phyloP scores from a whole-genome alignment of 2,329 filamentous ascomycete genomes.

The Calonectria montana region DNA sequence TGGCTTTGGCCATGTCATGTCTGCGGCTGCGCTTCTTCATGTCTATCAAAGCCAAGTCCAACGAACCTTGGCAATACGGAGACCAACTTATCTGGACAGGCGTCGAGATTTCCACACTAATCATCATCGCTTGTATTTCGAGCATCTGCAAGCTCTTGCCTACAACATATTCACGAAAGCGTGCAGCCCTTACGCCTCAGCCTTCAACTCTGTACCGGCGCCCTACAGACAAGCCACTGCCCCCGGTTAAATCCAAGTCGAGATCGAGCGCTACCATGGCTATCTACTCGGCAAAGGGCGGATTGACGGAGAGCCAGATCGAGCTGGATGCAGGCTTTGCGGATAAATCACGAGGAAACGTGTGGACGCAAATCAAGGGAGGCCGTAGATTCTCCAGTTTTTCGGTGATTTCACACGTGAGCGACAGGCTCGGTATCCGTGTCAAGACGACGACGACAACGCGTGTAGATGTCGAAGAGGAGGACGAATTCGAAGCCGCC shows the following conservation, averaged over 20 bases:
- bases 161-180: background rate
- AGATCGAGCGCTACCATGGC: conserved; percentile 14
- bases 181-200: conserved; percentile 1
- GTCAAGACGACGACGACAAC: conserved; percentile 38
- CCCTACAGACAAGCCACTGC: conserved; percentile 6
- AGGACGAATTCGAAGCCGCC: conserved; percentile 9
- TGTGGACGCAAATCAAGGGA: conserved; percentile 46
- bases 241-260: conserved; percentile 1
- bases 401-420: conserved; percentile 38
- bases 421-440: conserved; percentile 35
- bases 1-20: conserved; percentile 51
- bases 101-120: conserved; percentile 54
- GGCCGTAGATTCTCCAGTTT: conserved; percentile 33
- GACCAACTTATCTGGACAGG: conserved; percentile 57
- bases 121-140: conserved; percentile 56
- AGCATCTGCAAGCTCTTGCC: conserved; percentile 45
- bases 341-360: conserved; percentile 45
- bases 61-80: conserved; percentile 56
- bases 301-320: conserved; percentile 39
- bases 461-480: background rate
- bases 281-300: background rate
- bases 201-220: background rate
- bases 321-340: conserved; percentile 42
- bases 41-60: conserved; percentile 46
- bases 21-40: conserved; percentile 50